Percentiles rank a stretch among this genome's conserved stretches.
Evolutionary conservation across 2,329 filamentous ascomycete species (phyloP).

Genomic region (Atkinsonella texensis): DNA sequence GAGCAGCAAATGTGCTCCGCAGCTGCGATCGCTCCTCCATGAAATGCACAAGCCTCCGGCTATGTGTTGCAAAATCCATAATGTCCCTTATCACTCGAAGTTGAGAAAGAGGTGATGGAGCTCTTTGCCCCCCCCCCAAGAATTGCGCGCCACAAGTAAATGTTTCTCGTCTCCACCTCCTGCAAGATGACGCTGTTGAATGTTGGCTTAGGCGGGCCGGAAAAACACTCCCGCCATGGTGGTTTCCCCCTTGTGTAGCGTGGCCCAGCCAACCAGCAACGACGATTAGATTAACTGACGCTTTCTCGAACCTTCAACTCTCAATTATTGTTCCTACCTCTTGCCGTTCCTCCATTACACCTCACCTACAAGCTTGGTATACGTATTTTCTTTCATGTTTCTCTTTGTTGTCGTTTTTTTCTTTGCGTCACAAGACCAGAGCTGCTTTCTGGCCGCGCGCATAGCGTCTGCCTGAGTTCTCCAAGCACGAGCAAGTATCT

Average conservation of each 20-base stretch:
- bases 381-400: not conserved
- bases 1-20: not conserved
- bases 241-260: not conserved
- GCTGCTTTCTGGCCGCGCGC: not conserved
- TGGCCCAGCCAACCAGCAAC: constrained; percentile 7
- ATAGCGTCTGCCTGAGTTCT: not conserved
- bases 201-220: constrained; percentile 12
- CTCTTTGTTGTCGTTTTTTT: not conserved
- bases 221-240: constrained; percentile 15
- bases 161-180: not conserved
- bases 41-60: too few relatives aligned
- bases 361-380: not conserved
- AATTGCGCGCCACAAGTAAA: too few relatives aligned
- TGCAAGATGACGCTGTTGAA: not conserved
- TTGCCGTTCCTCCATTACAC: not conserved
- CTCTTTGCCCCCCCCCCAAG: too few relatives aligned
- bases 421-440: not conserved
- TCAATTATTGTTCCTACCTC: not conserved
- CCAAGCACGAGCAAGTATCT: not conserved
- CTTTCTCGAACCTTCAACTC: constrained; percentile 5
- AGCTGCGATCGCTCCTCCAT: too few relatives aligned
- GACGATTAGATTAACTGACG: constrained; percentile 2
- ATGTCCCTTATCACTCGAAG: too few relatives aligned
- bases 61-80: too few relatives aligned
- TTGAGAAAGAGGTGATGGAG: too few relatives aligned